Conservation (phyloP, 495 filamentous ascomycete species). For the Penicillium tannophilum region DNA sequence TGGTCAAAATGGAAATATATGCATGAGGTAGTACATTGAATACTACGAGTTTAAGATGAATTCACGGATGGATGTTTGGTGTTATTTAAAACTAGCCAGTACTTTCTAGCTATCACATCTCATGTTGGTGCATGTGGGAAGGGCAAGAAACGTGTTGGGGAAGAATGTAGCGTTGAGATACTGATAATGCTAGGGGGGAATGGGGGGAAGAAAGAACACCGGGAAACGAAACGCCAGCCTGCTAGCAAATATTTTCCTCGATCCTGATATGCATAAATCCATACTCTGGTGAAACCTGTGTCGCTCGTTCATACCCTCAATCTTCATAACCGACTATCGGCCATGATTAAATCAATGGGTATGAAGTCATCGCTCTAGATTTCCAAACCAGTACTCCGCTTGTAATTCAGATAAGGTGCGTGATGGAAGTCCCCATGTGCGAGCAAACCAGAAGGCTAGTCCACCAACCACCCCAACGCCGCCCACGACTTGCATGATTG, state of each 20-base stretch:
- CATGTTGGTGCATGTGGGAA: not conserved
- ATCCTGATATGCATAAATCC: not conserved
- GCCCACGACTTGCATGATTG: conserved; percentile 77
- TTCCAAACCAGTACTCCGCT: conserved; percentile 32
- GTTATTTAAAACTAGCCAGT: not conserved
- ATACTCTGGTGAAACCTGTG: not conserved
- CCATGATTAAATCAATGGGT: not conserved
- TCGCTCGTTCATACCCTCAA: conserved; percentile 6
- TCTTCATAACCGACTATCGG: not conserved
- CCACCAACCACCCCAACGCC: conserved; percentile 74
- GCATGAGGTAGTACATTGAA: too few relatives aligned
- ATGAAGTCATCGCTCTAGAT: conserved; percentile 18
- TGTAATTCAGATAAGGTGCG: conserved; percentile 41
- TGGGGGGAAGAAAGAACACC: not conserved
- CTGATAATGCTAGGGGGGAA: not conserved
- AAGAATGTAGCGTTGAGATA: not conserved
- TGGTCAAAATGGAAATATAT: not conserved
- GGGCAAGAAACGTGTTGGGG: not conserved
- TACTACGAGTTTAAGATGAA: too few relatives aligned
- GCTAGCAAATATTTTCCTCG: conserved; percentile 3
- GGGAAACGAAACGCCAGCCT: conserved; percentile 8
- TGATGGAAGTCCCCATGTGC: conserved; percentile 45
- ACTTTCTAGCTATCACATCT: not conserved
- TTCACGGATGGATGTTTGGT: not conserved
- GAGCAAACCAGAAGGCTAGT: conserved; percentile 64